Evolutionary conservation across 108 stramenopile species (phyloP), one percentile per base, ranked within the genome.

Genomic region (Aurantiochytrium sp.): DNA sequence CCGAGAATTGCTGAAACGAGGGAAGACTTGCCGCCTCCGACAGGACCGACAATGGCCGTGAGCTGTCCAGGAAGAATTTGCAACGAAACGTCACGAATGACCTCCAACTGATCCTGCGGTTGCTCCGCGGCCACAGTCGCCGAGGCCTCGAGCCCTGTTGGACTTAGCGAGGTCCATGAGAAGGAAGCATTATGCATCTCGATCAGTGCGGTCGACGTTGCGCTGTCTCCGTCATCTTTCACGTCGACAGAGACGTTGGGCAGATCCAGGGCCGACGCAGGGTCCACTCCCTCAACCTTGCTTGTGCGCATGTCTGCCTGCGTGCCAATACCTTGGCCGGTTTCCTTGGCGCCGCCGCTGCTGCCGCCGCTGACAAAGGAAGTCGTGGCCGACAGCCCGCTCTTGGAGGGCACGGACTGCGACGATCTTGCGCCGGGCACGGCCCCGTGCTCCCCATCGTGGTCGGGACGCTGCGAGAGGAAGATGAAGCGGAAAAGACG

Each of bases 1-100:
- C 95, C 95, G 58, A 98, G 90, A 21, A 98, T 91, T 5, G 95
- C 96, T 45, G 93, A 89, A 35, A 97, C 89, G 0, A 98, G 90
- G 4, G 95, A 94, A 0, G 94, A 92, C 90, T 98, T 98, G 5
- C 98, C 98, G 89, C 90, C 73, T 2, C 96, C 98, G 5, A 98
- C 96, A 12, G 96, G 95, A 0, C 97, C 95, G 14, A 93, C 94
- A 16, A 96, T 91, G 14, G 90, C 93, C 5, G 91, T 71, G n/a
- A 95, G 89, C 58, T 96, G 43, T 4, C 60, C 47, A 23, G 10
- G 83, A 8, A 19, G 5, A 2, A 45, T 45, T 29, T 51, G 8
- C 44, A 87, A 4, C 29, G 53, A 23, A 5, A 87, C 57, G 83
- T 53, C 35, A 5, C 14, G 53, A 10, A 87, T 42, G 42, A 69